Base-by-base conservation (phyloP, 257 asterid genomes). In the Handroanthus guayacan region DNA sequence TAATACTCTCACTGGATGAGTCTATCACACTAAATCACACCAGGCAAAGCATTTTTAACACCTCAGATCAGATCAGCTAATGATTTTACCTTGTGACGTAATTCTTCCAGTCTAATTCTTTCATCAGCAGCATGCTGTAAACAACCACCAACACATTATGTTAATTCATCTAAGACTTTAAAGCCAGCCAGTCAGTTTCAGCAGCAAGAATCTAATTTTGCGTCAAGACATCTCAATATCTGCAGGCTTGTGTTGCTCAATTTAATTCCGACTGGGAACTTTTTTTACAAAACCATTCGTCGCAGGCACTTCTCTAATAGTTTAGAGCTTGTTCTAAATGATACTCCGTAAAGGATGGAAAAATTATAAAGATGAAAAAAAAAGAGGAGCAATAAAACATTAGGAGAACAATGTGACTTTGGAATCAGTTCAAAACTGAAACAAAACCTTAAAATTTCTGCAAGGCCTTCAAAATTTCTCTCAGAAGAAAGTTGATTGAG, bases 61-160 rank as follows among this genome's bases (percentile, higher is more conserved):
- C 77, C 78, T 70, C 72, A 67, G 16, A 78, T 43, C 69, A 43
- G 65, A 47, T 25, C 31, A 25, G 31, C 31, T 69, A 66, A 51
- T 13, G 43, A 20, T 62, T 67, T 73, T 78, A 92, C 99, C 98
- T 92, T 91, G 75, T 81, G 84, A 18, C 98, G 95, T 77, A 95
- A 79, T 77, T 91, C 99, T 83, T 95, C 99, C 87, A 95, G 80
- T 72, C 95, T 87, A 70, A 95, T 92, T 83, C 99, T 90, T 84
- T 95, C 99, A 87, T 95, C 99, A 66, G 99, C 99, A 68, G 99
- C 99, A 81, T 95, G 99, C 99, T 92, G 92, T 68, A 80, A 66
- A 82, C 71, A 62, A 80, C 62, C 77, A 82, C 57, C 72, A 87
- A 74, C 52, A 25, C 13, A 39, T 36, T 69, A 9, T 38, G 68